A percentile compares a stretch with the other conserved stretches of the same genome.
These are phyloP conservation scores for Leccinum fallax DNA, from an alignment of 1,284 basidiomycete species.

Conservation along the genomic window DNA sequence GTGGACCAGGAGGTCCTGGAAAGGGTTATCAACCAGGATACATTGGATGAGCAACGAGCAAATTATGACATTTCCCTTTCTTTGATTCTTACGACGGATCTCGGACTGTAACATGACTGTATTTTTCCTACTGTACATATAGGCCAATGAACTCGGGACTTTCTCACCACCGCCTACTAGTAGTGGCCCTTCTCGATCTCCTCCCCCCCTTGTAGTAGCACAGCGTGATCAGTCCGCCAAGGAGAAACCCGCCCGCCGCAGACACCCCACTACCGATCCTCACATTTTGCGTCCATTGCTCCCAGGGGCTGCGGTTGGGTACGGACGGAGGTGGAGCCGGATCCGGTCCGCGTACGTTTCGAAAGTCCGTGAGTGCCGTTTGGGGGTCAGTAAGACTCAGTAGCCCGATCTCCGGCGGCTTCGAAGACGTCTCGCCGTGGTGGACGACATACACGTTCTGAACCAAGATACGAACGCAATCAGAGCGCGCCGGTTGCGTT, in stretches of 20 bases:
- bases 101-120: neutral
- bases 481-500: neutral
- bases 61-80: neutral
- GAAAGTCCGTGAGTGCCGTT: conserved; percentile 44
- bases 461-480: neutral
- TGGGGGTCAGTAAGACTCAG: conserved; percentile 47
- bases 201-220: conserved; percentile 13
- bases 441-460: conserved; percentile 60
- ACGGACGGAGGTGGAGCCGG: conserved; percentile 32
- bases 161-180: conserved; percentile 6
- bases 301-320: conserved; percentile 10
- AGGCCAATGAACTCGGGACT: neutral
- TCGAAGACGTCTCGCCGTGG: conserved; percentile 43
- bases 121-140: conserved; percentile 7
- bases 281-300: conserved; percentile 20
- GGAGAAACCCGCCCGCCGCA: conserved; percentile 31
- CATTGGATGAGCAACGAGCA: conserved; percentile 13
- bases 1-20: conserved; percentile 8
- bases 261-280: conserved; percentile 22
- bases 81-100: conserved; percentile 3
- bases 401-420: conserved; percentile 51
- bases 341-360: conserved; percentile 48
- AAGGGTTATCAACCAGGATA: conserved; percentile 37
- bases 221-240: conserved; percentile 36
- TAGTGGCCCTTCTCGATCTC: conserved; percentile 4